Evolutionary conservation across 306 rosid genomes (phyloP).

Genomic region (Medicago lupulina): DNA sequence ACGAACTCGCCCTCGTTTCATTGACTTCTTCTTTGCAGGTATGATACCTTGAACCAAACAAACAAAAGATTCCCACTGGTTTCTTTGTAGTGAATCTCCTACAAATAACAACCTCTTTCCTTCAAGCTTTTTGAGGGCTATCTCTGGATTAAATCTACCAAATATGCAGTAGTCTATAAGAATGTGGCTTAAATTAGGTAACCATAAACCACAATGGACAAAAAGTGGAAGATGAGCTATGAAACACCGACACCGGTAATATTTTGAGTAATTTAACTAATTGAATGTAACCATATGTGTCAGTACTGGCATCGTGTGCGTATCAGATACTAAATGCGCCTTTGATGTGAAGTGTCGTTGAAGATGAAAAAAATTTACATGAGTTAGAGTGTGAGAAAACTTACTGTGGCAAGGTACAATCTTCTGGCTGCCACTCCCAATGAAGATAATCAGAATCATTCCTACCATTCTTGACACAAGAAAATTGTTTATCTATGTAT

Average conservation of each 20-base stretch:
- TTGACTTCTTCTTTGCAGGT: slow-evolving; percentile 71
- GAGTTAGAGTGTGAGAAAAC: background rate
- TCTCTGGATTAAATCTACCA: slow-evolving; percentile 75
- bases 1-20: slow-evolving; percentile 58
- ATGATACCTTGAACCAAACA: slow-evolving; percentile 82
- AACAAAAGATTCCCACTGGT: slow-evolving; percentile 96
- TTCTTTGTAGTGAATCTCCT: slow-evolving; percentile 93
- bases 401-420: slow-evolving; percentile 83
- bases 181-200: slow-evolving; percentile 16
- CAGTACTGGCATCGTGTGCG: too few relatives aligned
- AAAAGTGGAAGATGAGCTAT: background rate
- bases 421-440: slow-evolving; percentile 99
- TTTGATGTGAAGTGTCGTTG: too few relatives aligned
- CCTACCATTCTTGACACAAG: slow-evolving; percentile 87
- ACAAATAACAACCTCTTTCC: slow-evolving; percentile 87
- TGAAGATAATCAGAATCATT: slow-evolving; percentile 72
- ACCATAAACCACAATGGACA: too few relatives aligned
- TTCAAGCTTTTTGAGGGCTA: slow-evolving; percentile 69
- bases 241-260: background rate
- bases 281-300: background rate
- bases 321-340: too few relatives aligned
- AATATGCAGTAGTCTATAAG: background rate
- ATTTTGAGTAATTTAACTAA: background rate
- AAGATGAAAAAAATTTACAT: background rate
- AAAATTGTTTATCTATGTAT: slow-evolving; percentile 81